Evolutionary conservation across 2,329 filamentous ascomycete genomes (phyloP), one percentile per base, ranked within the genome.

Genomic region (Metarhizium album): DNA sequence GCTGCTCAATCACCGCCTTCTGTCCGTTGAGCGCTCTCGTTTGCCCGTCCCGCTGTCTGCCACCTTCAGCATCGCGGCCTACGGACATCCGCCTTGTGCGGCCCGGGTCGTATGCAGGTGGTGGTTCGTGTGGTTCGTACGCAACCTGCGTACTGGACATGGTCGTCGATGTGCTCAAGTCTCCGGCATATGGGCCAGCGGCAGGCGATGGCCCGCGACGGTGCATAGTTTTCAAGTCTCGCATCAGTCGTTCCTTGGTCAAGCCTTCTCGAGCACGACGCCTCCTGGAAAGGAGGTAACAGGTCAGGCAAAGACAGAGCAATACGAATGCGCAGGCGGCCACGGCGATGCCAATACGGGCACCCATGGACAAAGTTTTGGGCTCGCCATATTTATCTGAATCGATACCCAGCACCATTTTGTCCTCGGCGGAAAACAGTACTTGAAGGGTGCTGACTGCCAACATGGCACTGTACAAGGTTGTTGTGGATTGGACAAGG

Each of bases 361-460:
- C 64, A 9, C 60, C 57, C 18, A 64, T 43, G 9, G 66, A 60
- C n/a, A 68, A 46, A 4, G 56, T 46, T 11, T 46, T 27, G 5
- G 57, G 42, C 24, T 51, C 46, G 3, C 59, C 54, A 8, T 51
- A 35, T 20, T 64, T 62, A 3, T 66, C 60, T 14, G 64, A 59
- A 22, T 67, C 62, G 33, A 68, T 63, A 3, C 66, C 65, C 4
- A 70, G 57, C 11, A 56, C 54, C 29, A 59, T 59, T 46, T 65
- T 67, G 51, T 71, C 67, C 7, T 56, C 56, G n/a, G 66, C 63
- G 42, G 62, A 62, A 52, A 68, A 70, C n/a, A 68, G 59, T 3
- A 67, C 67, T 18, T 62, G 61, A 33, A 70, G 65, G 4, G 64
- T 65, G 50, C 67, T 63, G 9, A 70, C 65, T 4, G 66, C 67